Evolutionary conservation across 441 rosid species (phyloP), one percentile per base, ranked within the genome.

Genomic region (Raphanus hybrid): DNA sequence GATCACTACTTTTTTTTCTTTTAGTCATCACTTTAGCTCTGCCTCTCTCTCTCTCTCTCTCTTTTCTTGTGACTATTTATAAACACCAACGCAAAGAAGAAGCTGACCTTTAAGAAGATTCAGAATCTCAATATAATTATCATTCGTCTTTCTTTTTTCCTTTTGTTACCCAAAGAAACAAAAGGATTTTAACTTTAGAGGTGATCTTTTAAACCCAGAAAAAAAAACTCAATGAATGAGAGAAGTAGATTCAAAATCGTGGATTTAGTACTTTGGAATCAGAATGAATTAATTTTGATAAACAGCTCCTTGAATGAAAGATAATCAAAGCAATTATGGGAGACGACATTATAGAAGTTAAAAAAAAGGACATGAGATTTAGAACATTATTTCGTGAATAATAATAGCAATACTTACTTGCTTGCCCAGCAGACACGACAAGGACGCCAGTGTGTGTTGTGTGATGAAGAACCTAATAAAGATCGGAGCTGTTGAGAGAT

Each of bases 401-500:
- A 72, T 57, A 68, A 67, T 64, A 60, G 67, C 61, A 64, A 29
- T 43, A 66, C 54, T 59, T 16, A 45, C 61, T 58, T 26, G 61
- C 81, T 71, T 72, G 41, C 52, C 50, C 48, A 67, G 26, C 55
- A 48, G 55, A 48, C 55, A 55, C 48, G 41, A 23, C 48, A 54
- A 15, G 8, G 14, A 59, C 62, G 45, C 76, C 64, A 41, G 14
- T 50, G 54, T 11, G 67, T 35, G 67, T 73, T 52, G 2, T 54
- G 61, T 73, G 57, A 74, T 62, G 78, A 54, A 62, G 57, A 52
- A 54, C 9, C 20, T 15, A 32, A 26, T 6, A 34, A 64, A 64
- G 75, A 41, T 54, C 23, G 59, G 70, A 79, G 71, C 75, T 63
- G 82, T 64, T 64, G 78, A 69, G 35, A 62, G 58, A 54, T 63